A percentile compares a stretch with the other conserved stretches of the same genome.
Evolutionary conservation across 2,329 filamentous ascomycete species (phyloP).

Genomic region (Orbilia javanica): DNA sequence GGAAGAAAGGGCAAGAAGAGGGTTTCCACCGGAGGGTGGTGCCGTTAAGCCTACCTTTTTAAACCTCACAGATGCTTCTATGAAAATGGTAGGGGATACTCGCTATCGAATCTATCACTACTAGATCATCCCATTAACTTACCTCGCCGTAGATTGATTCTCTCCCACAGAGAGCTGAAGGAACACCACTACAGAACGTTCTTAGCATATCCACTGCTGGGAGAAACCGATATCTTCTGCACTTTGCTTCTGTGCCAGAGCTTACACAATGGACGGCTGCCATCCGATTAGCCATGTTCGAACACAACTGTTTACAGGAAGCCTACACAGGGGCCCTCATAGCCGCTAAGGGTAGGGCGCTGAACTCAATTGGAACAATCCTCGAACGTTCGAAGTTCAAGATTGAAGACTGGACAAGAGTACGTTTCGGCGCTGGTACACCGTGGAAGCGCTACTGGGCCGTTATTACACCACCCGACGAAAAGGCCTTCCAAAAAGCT

Average conservation of each 20-base stretch:
- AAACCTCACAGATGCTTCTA: slow-evolving; percentile 95
- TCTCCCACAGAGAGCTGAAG: slow-evolving; percentile 80
- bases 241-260: slow-evolving; percentile 95
- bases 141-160: slow-evolving; percentile 80
- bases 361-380: slow-evolving; percentile 92
- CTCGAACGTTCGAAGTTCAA: slow-evolving; percentile 83
- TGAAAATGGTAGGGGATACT: slow-evolving; percentile 84
- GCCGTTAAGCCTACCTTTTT: slow-evolving; percentile 87
- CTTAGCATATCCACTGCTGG: slow-evolving; percentile 95
- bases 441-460: slow-evolving; percentile 98
- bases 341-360: slow-evolving; percentile 86
- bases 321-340: slow-evolving; percentile 96
- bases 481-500: slow-evolving; percentile 87
- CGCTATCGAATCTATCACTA: slow-evolving; percentile 60
- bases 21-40: slow-evolving; percentile 26
- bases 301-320: slow-evolving; percentile 92
- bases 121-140: background rate
- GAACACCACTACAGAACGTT: slow-evolving; percentile 90
- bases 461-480: slow-evolving; percentile 89
- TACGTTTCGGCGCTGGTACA: slow-evolving; percentile 93
- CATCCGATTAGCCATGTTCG: slow-evolving; percentile 92
- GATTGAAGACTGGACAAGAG: slow-evolving; percentile 92
- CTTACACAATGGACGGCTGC: slow-evolving; percentile 95
- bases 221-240: slow-evolving; percentile 92
- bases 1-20: slow-evolving; percentile 67